Conservation (phyloP, 495 filamentous ascomycete genomes). For the Aspergillus bertholletiae region DNA sequence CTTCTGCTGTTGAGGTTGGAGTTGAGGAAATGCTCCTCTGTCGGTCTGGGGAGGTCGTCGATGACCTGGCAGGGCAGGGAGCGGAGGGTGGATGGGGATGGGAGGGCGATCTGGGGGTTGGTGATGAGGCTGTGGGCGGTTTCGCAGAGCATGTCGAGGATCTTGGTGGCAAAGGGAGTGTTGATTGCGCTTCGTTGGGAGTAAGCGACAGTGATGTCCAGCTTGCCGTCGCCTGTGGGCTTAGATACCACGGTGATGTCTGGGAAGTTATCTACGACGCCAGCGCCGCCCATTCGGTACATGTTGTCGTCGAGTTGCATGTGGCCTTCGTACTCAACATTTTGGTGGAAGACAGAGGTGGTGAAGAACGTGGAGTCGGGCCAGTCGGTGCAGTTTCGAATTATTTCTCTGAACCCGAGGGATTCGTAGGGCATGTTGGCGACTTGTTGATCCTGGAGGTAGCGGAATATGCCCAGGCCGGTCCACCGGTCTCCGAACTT, state of each 20-base stretch:
- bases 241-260: slow-evolving; percentile 50
- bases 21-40: slow-evolving; percentile 30
- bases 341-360: slow-evolving; percentile 48
- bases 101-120: slow-evolving; percentile 40
- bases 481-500: slow-evolving; percentile 46
- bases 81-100: slow-evolving; percentile 38
- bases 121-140: slow-evolving; percentile 40
- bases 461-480: slow-evolving; percentile 48
- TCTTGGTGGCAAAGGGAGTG: slow-evolving; percentile 34
- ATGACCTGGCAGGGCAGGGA: slow-evolving; percentile 30
- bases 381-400: slow-evolving; percentile 57
- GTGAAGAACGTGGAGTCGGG: slow-evolving; percentile 48
- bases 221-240: slow-evolving; percentile 32
- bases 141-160: slow-evolving; percentile 49
- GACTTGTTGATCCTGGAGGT: slow-evolving; percentile 57
- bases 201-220: slow-evolving; percentile 45
- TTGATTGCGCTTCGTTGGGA: slow-evolving; percentile 42
- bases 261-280: slow-evolving; percentile 47
- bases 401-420: slow-evolving; percentile 58
- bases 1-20: slow-evolving; percentile 39
- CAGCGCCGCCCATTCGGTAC: slow-evolving; percentile 47
- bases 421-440: slow-evolving; percentile 56
- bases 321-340: slow-evolving; percentile 37
- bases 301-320: slow-evolving; percentile 43
- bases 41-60: slow-evolving; percentile 22